Conservation (phyloP, 345 rosid genomes). For the Euclidium syriacum region DNA sequence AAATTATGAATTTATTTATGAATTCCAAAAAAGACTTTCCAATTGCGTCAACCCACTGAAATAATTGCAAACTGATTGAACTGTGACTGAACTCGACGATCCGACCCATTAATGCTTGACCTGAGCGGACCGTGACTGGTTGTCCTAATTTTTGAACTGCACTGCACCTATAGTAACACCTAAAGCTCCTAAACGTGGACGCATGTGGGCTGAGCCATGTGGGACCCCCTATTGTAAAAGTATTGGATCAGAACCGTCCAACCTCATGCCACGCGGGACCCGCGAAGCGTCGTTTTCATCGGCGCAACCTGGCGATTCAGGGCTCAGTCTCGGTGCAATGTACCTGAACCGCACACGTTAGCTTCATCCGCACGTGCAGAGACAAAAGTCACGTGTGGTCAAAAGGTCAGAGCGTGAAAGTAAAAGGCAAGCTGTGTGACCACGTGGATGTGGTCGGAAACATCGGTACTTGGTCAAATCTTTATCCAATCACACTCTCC, state of each 20-base stretch:
- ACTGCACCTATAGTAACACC: slow-evolving; percentile 22
- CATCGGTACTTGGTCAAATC: slow-evolving; percentile 57
- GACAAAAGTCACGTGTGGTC: slow-evolving; percentile 52
- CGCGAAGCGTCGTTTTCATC: slow-evolving; percentile 21
- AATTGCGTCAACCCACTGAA: not conserved
- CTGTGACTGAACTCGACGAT: slow-evolving; percentile 13
- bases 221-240: not conserved
- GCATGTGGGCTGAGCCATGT: slow-evolving; percentile 27
- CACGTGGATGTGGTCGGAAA: slow-evolving; percentile 55
- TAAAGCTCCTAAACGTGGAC: slow-evolving; percentile 28
- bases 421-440: slow-evolving; percentile 35
- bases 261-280: slow-evolving; percentile 24
- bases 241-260: slow-evolving; percentile 26
- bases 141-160: slow-evolving; percentile 24
- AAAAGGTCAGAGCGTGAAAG: slow-evolving; percentile 38
- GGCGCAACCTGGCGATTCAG: slow-evolving; percentile 30
- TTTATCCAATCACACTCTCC: slow-evolving; percentile 33
- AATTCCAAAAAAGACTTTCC: not conserved
- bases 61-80: slow-evolving; percentile 8
- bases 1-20: too few species aligned
- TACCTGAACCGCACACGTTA: slow-evolving; percentile 22
- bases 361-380: slow-evolving; percentile 31
- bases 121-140: slow-evolving; percentile 23
- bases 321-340: slow-evolving; percentile 28
- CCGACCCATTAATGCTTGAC: slow-evolving; percentile 33